phyloP scores from a whole-genome alignment of 257 asterid species.

The Petunia axillaris region DNA sequence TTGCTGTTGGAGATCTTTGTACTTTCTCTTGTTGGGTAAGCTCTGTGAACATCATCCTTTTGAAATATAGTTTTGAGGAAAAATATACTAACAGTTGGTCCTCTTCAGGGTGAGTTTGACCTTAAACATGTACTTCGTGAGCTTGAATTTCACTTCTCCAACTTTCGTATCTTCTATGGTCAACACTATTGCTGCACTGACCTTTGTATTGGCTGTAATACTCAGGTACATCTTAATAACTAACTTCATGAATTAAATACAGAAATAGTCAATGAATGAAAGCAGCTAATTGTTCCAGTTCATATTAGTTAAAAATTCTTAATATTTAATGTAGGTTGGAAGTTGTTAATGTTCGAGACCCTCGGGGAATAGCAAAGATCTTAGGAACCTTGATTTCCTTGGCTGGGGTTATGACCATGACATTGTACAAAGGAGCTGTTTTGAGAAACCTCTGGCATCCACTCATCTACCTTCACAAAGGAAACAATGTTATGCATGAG shows the following conservation, averaged over 20 bases:
- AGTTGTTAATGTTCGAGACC: constrained; percentile 49
- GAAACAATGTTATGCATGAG: constrained; percentile 45
- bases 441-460: constrained; percentile 50
- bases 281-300: too few relatives aligned
- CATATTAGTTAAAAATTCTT: neutral
- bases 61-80: neutral
- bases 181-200: constrained; percentile 70
- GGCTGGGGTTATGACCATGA: constrained; percentile 70
- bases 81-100: neutral
- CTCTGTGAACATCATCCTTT: neutral
- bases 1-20: constrained; percentile 64
- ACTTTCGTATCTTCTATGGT: constrained; percentile 68
- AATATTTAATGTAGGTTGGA: constrained; percentile 53
- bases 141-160: constrained; percentile 69
- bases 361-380: constrained; percentile 65
- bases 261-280: too few relatives aligned
- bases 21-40: constrained; percentile 70
- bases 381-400: constrained; percentile 65
- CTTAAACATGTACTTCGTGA: constrained; percentile 71
- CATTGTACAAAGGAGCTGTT: constrained; percentile 70
- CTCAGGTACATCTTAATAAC: constrained; percentile 48
- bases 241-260: too few relatives aligned
- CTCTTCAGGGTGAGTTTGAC: constrained; percentile 72
- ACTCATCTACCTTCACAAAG: constrained; percentile 46
- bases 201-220: constrained; percentile 66